Evolutionary conservation across 2,329 filamentous ascomycete species (phyloP), one percentile per base, ranked within the genome.

Genomic region (Orbilia oligospora): DNA sequence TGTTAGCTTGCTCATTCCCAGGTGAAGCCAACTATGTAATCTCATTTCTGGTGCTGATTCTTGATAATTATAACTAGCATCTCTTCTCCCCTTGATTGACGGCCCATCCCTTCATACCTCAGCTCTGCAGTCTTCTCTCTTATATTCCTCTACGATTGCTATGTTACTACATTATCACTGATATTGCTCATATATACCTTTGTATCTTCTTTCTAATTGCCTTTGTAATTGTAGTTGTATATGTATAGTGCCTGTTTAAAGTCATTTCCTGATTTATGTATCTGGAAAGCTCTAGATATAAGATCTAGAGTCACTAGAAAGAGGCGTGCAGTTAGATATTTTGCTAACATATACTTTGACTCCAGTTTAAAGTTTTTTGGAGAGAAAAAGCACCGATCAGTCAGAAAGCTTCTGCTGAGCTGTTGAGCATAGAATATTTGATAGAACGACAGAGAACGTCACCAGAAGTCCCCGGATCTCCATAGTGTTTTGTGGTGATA

Each of bases 391-490:
- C 16, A 14, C 16, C 49, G 10, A 5, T 22, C 27, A 14, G 12
- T 9, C 4, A 4, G 38, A 30, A 30, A 64, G 41, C 16, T 48
- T 64, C 41, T 22, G 38, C 22, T 46, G 24, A 24, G 22, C 27
- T n/a, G n/a, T 46, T 65, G 61, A 36, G 61, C 38, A 20, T 53
- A 30, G 6, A n/a, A n/a, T n/a, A 4, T 5, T 14, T 1, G 6
- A 58, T 41, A 58, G 53, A 38, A 58, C 53, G 30, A 41, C 53
- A 58, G 53, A 41, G n/a, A 38, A 58, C 30, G 22, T 22, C 9
- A 14, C 22, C 22, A 53, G 22, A 61, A 61, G 20, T 12, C 20
- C 22, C 56, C 44, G 22, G 56, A 44, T 27, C 18, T 14, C 20
- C 36, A 44, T 3, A 18, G 56, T n/a, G 18, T 24, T 12, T 44